Conservation (phyloP, 805 yeast species). For the Metschnikowia aberdeeniae region DNA sequence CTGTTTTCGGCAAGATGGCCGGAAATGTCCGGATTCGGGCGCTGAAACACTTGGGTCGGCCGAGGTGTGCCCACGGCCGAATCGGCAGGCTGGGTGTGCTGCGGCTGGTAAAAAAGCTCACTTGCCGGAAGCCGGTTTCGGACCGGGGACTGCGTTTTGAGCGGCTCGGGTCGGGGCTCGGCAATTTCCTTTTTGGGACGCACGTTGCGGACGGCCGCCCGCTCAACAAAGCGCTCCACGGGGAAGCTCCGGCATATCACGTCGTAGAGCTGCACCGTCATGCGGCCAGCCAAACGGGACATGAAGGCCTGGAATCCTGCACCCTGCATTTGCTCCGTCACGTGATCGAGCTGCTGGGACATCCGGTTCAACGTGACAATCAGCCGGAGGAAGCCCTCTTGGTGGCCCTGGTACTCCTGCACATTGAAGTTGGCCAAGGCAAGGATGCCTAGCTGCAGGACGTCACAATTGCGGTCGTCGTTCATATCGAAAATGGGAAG, state of each 20-base stretch:
- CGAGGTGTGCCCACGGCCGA: neutral
- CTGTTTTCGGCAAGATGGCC: neutral
- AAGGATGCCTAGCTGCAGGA: constrained; percentile 7
- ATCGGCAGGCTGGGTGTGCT: neutral
- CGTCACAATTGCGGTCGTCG: neutral
- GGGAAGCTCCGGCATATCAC: constrained; percentile 6
- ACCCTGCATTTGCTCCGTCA: neutral
- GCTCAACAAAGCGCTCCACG: neutral
- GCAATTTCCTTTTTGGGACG: neutral
- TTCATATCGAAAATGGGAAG: neutral
- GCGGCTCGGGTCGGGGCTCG: neutral
- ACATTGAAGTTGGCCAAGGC: constrained; percentile 6
- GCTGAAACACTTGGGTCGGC: neutral
- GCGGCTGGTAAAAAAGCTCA: constrained; percentile 6
- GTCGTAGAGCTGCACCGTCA: constrained; percentile 2
- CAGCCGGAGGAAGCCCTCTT: constrained; percentile 12
- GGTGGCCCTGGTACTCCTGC: constrained; percentile 3
- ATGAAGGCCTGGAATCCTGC: constrained; percentile 1
- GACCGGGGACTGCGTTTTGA: neutral
- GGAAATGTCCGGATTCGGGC: neutral
- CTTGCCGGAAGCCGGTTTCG: neutral
- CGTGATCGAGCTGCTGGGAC: neutral
- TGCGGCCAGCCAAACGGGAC: constrained; percentile 4
- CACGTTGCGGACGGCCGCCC: neutral
- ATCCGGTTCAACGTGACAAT: constrained; percentile 2